Conservation (phyloP, 345 rosid species). For the Adansonia digitata region DNA sequence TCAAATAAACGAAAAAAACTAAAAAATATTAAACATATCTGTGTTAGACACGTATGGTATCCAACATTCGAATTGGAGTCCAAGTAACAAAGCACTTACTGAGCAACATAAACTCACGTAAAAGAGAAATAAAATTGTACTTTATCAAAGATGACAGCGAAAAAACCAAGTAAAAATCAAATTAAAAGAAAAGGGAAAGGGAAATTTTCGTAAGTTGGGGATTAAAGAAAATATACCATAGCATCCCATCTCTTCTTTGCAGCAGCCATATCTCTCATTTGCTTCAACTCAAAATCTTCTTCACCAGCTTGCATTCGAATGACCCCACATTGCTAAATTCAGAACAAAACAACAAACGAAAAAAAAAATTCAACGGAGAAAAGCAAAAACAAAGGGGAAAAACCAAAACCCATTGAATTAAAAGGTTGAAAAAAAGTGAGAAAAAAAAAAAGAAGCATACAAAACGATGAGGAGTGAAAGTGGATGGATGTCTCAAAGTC, state of each 20-base stretch:
- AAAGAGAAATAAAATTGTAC: background rate
- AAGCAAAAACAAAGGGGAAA: constrained; percentile 8
- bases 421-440: background rate
- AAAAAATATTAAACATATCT: too few species aligned
- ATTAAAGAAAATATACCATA: constrained; percentile 40
- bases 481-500: constrained; percentile 16
- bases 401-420: background rate
- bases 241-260: constrained; percentile 95
- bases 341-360: constrained; percentile 7
- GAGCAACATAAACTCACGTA: background rate
- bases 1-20: too few species aligned
- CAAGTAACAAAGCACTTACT: too few species aligned
- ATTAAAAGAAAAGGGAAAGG: background rate
- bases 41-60: too few species aligned
- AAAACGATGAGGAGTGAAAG: constrained; percentile 14
- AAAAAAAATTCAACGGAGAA: background rate
- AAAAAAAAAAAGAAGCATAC: constrained; percentile 23
- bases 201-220: background rate
- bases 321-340: constrained; percentile 35
- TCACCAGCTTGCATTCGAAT: constrained; percentile 55
- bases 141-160: background rate
- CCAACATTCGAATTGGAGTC: too few species aligned
- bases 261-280: constrained; percentile 87
- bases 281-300: constrained; percentile 77
- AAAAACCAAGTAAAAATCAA: background rate